Percentiles rank a stretch among this genome's conserved stretches.
phyloP scores from a whole-genome alignment of 2,329 filamentous ascomycete species.

The Trichoderma hamatum region DNA sequence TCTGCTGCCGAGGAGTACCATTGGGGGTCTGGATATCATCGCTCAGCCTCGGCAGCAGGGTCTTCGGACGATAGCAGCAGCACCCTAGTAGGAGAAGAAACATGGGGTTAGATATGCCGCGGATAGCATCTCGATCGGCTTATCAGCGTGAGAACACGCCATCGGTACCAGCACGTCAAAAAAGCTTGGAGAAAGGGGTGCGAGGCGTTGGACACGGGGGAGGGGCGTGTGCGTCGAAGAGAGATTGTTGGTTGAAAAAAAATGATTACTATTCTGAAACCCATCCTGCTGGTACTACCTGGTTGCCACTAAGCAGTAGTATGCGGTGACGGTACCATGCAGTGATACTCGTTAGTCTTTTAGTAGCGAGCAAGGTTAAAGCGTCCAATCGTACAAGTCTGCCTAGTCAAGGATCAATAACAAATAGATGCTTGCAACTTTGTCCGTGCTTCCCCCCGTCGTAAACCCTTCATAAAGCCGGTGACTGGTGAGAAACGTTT shows the following conservation, averaged over 20 bases:
- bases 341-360: neutral
- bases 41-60: neutral
- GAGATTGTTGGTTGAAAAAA: neutral
- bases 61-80: neutral
- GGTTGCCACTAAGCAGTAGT: neutral
- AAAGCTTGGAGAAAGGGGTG: neutral
- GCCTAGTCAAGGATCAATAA: neutral
- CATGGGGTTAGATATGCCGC: neutral
- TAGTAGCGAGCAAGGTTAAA: neutral
- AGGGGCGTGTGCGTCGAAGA: neutral
- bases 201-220: neutral
- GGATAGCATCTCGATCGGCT: constrained; percentile 16
- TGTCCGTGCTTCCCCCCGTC: neutral
- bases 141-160: neutral
- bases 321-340: neutral
- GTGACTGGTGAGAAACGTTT: neutral
- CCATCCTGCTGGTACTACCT: neutral
- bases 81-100: neutral
- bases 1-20: neutral
- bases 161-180: neutral
- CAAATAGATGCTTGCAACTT: neutral
- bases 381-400: neutral
- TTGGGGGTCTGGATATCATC: constrained; percentile 5
- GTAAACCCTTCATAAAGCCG: neutral
- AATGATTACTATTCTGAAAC: neutral